Conservation (phyloP, 2,329 filamentous ascomycete species). For the Pseudogymnoascus sp. region DNA sequence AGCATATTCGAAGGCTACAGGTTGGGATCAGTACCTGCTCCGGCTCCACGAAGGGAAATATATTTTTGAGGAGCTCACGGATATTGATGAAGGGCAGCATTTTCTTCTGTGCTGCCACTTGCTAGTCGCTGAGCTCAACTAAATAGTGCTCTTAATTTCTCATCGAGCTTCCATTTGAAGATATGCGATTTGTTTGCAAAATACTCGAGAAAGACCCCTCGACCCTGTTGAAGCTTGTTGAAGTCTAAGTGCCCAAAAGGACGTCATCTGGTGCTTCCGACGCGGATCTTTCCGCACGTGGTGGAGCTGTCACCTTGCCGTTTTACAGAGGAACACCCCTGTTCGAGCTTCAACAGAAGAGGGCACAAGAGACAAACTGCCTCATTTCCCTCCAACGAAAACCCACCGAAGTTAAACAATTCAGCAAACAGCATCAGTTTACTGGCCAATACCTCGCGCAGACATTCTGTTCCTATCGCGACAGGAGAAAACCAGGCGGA, state of each 20-base stretch:
- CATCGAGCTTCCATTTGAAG: conserved; percentile 6
- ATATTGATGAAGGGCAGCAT: conserved; percentile 60
- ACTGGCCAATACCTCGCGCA: neutral
- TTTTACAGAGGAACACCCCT: conserved; percentile 5
- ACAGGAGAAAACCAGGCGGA: neutral
- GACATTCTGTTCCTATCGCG: neutral
- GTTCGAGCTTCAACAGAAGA: neutral
- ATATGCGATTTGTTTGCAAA: neutral
- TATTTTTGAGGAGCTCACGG: conserved; percentile 35
- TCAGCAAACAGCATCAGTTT: neutral
- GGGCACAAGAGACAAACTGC: neutral
- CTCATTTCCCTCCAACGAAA: neutral
- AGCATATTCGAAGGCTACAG: conserved; percentile 52
- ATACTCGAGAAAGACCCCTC: conserved; percentile 1
- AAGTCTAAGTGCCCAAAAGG: conserved; percentile 3
- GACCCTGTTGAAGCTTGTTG: neutral
- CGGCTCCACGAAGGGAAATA: conserved; percentile 11
- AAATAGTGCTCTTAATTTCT: neutral
- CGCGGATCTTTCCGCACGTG: conserved; percentile 7
- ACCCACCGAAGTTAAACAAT: neutral
- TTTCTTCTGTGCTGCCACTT: neutral
- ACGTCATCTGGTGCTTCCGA: conserved; percentile 1
- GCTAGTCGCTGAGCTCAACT: neutral
- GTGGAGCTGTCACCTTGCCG: conserved; percentile 8
- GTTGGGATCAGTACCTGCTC: conserved; percentile 22